A percentile compares a stretch with the other conserved stretches of the same genome.
Conservation (phyloP, 2,329 filamentous ascomycete species). For the Blastomyces silverae region DNA sequence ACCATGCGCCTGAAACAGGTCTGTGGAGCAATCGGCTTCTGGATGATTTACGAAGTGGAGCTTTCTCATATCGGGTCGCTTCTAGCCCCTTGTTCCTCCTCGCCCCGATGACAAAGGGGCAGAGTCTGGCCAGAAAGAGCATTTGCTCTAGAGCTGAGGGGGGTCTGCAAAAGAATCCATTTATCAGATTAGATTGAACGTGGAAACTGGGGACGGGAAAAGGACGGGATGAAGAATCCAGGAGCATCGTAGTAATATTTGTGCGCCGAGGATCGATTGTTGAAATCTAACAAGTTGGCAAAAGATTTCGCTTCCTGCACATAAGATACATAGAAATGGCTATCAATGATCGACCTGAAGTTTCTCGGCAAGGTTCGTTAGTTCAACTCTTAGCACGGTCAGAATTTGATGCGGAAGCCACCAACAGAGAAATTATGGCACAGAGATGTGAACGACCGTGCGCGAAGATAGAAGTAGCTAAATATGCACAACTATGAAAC, state of each 20-base stretch:
- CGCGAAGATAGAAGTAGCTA: not conserved
- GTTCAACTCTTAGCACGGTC: not conserved
- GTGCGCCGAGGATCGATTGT: not conserved
- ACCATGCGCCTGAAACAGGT: not conserved
- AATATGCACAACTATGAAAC: not conserved
- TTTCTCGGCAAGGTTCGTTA: slow-evolving; percentile 3
- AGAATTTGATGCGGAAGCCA: not conserved
- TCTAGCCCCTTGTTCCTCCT: not conserved
- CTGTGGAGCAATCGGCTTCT: not conserved
- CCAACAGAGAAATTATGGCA: not conserved
- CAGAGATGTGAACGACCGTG: slow-evolving; percentile 2
- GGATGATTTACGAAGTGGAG: not conserved
- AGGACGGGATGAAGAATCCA: not conserved
- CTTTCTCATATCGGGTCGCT: not conserved
- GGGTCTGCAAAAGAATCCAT: not conserved
- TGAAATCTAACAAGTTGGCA: not conserved
- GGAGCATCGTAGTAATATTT: not conserved
- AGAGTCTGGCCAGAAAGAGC: not conserved
- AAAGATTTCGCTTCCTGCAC: not conserved
- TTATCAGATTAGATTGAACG: not conserved
- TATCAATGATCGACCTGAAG: slow-evolving; percentile 5
- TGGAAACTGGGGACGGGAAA: not conserved
- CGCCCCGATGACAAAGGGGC: not conserved
- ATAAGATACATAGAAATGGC: no score
- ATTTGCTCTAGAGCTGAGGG: not conserved